A percentile compares a stretch with the other conserved stretches of the same genome.
Conservation (phyloP, 2,329 filamentous ascomycete genomes). For the Colletotrichum brevisporum region DNA sequence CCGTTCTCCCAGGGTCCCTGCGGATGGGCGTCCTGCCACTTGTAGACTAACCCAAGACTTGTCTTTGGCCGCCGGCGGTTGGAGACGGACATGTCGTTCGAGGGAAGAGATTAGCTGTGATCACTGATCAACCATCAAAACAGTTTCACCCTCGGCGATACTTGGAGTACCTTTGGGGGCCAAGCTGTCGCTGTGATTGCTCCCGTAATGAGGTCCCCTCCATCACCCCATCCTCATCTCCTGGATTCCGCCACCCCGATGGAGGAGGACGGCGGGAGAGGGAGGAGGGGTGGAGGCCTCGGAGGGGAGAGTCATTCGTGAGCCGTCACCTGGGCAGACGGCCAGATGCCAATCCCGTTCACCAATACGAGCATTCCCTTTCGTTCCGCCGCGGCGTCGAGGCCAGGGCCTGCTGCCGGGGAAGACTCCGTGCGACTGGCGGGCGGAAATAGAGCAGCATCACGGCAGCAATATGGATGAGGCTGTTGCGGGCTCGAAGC, state of each 20-base stretch:
- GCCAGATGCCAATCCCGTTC: background rate
- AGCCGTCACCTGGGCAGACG: background rate
- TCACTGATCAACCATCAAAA: background rate
- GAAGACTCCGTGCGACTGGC: background rate
- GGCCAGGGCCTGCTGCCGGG: too few species aligned
- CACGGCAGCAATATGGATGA: conserved; percentile 10
- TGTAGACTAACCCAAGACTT: background rate
- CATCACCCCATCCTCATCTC: conserved; percentile 27
- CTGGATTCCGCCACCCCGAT: conserved; percentile 34
- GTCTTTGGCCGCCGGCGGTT: conserved; percentile 14
- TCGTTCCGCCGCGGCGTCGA: too few species aligned
- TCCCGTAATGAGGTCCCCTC: conserved; percentile 24
- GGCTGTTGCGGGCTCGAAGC: background rate
- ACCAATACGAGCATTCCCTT: background rate
- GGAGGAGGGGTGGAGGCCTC: conserved; percentile 20
- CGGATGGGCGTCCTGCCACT: background rate
- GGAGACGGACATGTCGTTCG: background rate
- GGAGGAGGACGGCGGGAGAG: conserved; percentile 28
- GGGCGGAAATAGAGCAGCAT: background rate
- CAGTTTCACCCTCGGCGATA: conserved; percentile 11
- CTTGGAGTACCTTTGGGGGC: conserved; percentile 3
- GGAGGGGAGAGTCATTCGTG: conserved; percentile 11
- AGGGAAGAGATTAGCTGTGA: background rate
- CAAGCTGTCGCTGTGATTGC: conserved; percentile 20
- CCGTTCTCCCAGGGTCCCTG: background rate